Evolutionary conservation across 2,329 filamentous ascomycete species (phyloP), one percentile per base, ranked within the genome.

Genomic region (Botryosphaeria dothidea): DNA sequence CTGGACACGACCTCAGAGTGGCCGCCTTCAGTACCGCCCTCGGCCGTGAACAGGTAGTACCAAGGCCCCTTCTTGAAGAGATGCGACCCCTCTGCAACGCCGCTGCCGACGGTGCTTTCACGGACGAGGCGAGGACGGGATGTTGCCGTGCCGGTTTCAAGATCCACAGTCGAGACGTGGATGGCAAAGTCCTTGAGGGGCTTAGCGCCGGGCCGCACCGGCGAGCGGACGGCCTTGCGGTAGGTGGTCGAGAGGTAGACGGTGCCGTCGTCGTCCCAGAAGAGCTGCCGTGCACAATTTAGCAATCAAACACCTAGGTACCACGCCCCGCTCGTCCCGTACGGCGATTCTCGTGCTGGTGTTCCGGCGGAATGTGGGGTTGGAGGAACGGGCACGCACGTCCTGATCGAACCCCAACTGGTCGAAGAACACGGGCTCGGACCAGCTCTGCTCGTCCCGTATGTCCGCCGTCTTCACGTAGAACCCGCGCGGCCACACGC

Each of bases 371-470:
- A n/a, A n/a, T n/a, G n/a, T n/a, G n/a, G n/a, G n/a, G 9, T 19
- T 17, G 21, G 7, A n/a, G 23, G 25, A n/a, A n/a, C n/a, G n/a
- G 17, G 13, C 1, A 74, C 75, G 68, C 70, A 83, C 81, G 71
- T 84, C 83, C 70, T 85, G 83, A 66, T 85, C 83, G 62, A 85
- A 84, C 1, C 83, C 83, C 1, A 82, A 77, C 48, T 84, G 82
- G 61, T 86, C 84, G 67, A 86, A 85, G 66, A 82, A 85, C 0
- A 84, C 73, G 0, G 84, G 83, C 51, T 86, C 83, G 4, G 81
- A 84, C 84, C 84, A 86, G 3, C 79, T 75, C 6, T 67, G 71
- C 0, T 81, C 78, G 48, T 85, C 78, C 80, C 80, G 83, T n/a
- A 85, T 85, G 64, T 86, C 78, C 11, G 79, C 76, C 0, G 83